Evolutionary conservation across 1,284 basidiomycete genomes (phyloP).

Genomic region (Rhodotorula sp.): DNA sequence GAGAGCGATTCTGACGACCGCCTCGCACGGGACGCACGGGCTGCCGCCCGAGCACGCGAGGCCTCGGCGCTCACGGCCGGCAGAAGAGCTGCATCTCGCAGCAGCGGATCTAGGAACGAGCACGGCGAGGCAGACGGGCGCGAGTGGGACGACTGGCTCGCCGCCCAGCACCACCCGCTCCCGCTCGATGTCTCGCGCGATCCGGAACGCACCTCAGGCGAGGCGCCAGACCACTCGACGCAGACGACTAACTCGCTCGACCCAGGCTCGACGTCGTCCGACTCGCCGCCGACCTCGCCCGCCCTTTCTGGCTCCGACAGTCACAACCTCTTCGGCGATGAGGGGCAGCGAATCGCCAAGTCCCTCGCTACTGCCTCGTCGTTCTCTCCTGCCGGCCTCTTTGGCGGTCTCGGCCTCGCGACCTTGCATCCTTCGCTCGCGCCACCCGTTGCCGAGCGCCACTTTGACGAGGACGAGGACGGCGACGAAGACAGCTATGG

Average conservation of each 20-base stretch:
- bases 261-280: conserved; percentile 1
- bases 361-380: conserved; percentile 32
- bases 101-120: background rate
- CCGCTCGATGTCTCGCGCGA: background rate
- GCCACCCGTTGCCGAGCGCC: background rate
- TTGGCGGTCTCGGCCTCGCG: conserved; percentile 34
- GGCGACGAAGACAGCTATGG: conserved; percentile 38
- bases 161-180: conserved; percentile 7
- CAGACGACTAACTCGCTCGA: conserved; percentile 7
- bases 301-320: background rate
- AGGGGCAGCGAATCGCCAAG: conserved; percentile 25
- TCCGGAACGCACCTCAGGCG: conserved; percentile 2
- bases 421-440: conserved; percentile 22
- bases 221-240: conserved; percentile 11
- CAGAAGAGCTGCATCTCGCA: background rate
- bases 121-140: conserved; percentile 5
- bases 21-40: conserved; percentile 4
- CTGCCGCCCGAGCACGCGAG: conserved; percentile 1
- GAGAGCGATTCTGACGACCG: conserved; percentile 16
- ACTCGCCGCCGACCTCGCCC: conserved; percentile 24
- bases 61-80: background rate
- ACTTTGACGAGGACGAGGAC: conserved; percentile 25
- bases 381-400: conserved; percentile 35
- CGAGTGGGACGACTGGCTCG: background rate
- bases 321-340: conserved; percentile 26